Percentiles rank a stretch among this genome's conserved stretches.
Conservation (phyloP, 2,329 filamentous ascomycete species). For the Alternaria dauci region DNA sequence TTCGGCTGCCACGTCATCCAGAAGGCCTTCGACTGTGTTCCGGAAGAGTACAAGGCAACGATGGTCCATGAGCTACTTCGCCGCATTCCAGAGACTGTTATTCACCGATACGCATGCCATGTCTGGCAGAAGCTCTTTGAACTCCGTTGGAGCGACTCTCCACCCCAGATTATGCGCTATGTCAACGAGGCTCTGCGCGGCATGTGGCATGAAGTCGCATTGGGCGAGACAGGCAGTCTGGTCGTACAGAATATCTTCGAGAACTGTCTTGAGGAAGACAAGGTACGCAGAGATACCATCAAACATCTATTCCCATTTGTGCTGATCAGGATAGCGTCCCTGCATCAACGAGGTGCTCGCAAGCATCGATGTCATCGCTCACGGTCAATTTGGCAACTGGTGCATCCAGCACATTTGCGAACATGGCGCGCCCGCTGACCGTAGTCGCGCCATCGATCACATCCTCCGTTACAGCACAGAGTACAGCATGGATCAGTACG, state of each 20-base stretch:
- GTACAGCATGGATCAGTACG: constrained; percentile 99
- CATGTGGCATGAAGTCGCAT: constrained; percentile 98
- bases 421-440: constrained; percentile 89
- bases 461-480: constrained; percentile 92
- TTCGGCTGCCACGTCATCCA: constrained; percentile 99
- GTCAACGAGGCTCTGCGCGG: constrained; percentile 94
- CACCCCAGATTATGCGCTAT: constrained; percentile 97
- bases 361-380: constrained; percentile 95
- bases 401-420: constrained; percentile 99
- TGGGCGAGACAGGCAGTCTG: constrained; percentile 95
- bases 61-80: constrained; percentile 99
- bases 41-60: constrained; percentile 95
- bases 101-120: constrained; percentile 98
- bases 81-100: constrained; percentile 95
- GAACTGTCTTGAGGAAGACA: constrained; percentile 98
- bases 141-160: constrained; percentile 91
- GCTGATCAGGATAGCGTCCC: constrained; percentile 70
- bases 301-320: not conserved
- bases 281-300: constrained; percentile 64
- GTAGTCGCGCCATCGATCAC: constrained; percentile 92
- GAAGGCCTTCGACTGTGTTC: constrained; percentile 97
- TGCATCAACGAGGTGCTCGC: constrained; percentile 96
- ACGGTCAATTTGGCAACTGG: constrained; percentile 99
- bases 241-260: constrained; percentile 99
- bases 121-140: constrained; percentile 99